Conservation (phyloP, 2,329 filamentous ascomycete genomes). For the Aureobasidium namibiae region DNA sequence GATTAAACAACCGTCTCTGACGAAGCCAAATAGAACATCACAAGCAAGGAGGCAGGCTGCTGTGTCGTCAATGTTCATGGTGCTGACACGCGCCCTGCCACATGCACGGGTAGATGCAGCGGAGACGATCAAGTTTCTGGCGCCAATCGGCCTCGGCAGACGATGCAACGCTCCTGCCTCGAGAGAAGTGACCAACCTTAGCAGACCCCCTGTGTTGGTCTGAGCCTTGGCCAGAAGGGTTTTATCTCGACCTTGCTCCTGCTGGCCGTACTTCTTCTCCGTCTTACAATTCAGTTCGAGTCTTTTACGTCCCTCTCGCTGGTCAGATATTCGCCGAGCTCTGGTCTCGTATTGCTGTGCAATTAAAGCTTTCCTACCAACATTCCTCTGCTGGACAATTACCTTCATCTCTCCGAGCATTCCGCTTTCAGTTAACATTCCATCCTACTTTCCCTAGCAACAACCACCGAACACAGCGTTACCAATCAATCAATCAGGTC, state of each 20-base stretch:
- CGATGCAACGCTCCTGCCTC: slow-evolving; percentile 6
- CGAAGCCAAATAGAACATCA: not conserved
- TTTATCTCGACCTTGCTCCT: slow-evolving; percentile 1
- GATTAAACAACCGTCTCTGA: not conserved
- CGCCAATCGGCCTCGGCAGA: slow-evolving; percentile 8
- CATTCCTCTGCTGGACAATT: slow-evolving; percentile 11
- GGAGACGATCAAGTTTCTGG: slow-evolving; percentile 2
- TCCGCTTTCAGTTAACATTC: slow-evolving; percentile 11
- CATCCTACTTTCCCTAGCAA: not conserved
- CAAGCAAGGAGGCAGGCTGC: slow-evolving; percentile 4
- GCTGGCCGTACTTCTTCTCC: not conserved
- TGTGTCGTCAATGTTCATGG: slow-evolving; percentile 5
- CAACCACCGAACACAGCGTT: not conserved
- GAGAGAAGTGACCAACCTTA: not conserved
- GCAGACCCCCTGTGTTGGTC: slow-evolving; percentile 1
- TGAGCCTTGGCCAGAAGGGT: not conserved
- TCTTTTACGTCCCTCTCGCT: slow-evolving; percentile 6
- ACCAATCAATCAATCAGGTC: not conserved
- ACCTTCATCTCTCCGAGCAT: slow-evolving; percentile 12
- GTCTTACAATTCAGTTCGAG: not conserved
- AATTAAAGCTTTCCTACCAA: slow-evolving; percentile 4
- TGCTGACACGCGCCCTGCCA: slow-evolving; percentile 9
- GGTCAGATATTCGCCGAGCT: slow-evolving; percentile 1
- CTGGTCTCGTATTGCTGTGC: slow-evolving; percentile 12
- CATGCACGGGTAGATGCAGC: slow-evolving; percentile 10